Evolutionary conservation across 305 asterid genomes (phyloP).

Genomic region (Ajuga reptans): DNA sequence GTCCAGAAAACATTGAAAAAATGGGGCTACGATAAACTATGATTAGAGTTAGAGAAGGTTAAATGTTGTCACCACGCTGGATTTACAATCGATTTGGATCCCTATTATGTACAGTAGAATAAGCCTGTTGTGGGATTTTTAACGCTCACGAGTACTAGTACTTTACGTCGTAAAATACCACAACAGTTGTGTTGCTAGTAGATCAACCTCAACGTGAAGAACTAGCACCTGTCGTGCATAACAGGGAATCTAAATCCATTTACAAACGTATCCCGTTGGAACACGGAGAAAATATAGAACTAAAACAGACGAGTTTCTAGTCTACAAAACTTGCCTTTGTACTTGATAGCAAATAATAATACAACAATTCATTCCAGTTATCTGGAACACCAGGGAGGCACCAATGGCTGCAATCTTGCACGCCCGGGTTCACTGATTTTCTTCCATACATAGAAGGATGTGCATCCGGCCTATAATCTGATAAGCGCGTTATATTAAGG

Average conservation of each 20-base stretch:
- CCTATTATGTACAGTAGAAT: too few relatives aligned
- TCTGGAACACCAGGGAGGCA: slow-evolving; percentile 98
- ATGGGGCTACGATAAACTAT: neutral
- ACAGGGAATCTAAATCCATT: too few relatives aligned
- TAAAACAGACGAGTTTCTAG: neutral
- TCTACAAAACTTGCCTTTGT: slow-evolving; percentile 17
- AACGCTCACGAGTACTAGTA: too few relatives aligned
- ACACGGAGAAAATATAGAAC: neutral
- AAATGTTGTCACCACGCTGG: neutral
- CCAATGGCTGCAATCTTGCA: slow-evolving; percentile 98
- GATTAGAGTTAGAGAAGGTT: neutral
- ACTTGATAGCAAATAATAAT: slow-evolving; percentile 36
- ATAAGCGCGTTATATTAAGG: slow-evolving; percentile 56
- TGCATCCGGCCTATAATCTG: slow-evolving; percentile 73
- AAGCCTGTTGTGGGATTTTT: too few relatives aligned
- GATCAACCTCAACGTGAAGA: too few relatives aligned
- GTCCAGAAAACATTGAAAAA: neutral
- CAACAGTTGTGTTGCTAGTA: too few relatives aligned
- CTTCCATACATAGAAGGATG: slow-evolving; percentile 81
- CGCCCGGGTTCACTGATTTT: slow-evolving; percentile 31
- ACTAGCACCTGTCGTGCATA: too few relatives aligned
- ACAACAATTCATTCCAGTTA: slow-evolving; percentile 75
- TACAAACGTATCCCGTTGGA: neutral
- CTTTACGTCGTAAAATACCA: too few relatives aligned
- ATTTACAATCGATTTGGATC: neutral